Evolutionary conservation across 129 eudicot species (phyloP).

Genomic region (Helichrysum umbraculigerum): DNA sequence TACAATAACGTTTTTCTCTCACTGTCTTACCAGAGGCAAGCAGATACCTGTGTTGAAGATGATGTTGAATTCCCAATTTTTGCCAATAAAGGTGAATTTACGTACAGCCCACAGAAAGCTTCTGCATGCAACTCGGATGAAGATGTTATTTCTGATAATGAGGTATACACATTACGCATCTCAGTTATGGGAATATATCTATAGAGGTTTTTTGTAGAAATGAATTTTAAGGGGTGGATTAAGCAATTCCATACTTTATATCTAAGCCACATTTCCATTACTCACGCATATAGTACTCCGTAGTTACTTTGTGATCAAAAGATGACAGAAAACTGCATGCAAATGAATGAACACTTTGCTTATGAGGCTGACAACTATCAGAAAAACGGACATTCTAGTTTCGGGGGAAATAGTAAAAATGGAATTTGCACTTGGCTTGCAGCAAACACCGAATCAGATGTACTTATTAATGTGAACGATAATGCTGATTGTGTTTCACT

Average conservation of each 20-base stretch:
- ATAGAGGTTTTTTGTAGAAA: not conserved
- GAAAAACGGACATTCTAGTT: constrained; percentile 28
- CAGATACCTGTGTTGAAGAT: constrained; percentile 44
- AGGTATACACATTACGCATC: constrained; percentile 42
- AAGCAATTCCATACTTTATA: too few species aligned
- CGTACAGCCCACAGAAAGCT: constrained; percentile 14
- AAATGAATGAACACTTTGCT: constrained; percentile 24
- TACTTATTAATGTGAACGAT: constrained; percentile 36
- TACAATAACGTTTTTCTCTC: not conserved
- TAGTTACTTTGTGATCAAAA: not conserved
- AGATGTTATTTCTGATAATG: constrained; percentile 56
- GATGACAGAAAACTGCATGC: constrained; percentile 34
- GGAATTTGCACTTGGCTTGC: constrained; percentile 51
- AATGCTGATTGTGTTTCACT: constrained; percentile 34
- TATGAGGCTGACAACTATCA: constrained; percentile 26
- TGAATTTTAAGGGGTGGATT: not conserved
- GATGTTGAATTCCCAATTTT: constrained; percentile 71
- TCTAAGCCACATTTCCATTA: not conserved
- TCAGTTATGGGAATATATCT: not conserved
- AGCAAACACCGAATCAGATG: constrained; percentile 49
- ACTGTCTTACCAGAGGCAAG: constrained; percentile 45
- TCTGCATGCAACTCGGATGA: constrained; percentile 41
- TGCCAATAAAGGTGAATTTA: constrained; percentile 31
- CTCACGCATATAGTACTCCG: not conserved
- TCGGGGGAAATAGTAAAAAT: constrained; percentile 28